Evolutionary conservation across 2,329 filamentous ascomycete genomes (phyloP), one percentile per base, ranked within the genome.

Genomic region (Alternaria sp.): DNA sequence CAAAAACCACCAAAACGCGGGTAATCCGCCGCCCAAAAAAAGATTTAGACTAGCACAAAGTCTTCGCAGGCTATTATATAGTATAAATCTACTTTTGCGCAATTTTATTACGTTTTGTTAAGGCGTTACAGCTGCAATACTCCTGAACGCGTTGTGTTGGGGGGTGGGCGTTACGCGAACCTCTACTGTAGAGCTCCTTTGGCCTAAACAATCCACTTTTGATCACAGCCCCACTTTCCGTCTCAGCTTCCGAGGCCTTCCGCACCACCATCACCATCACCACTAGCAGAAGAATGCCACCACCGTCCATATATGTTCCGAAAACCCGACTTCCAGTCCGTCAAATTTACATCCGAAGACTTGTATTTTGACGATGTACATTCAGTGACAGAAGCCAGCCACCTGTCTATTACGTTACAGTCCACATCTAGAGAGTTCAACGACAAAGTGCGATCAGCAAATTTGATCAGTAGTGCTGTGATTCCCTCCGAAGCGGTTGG

Each of bases 361-460:
- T 1, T 26, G 2, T 11, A 0, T 26, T 20, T 4, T 18, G 6
- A 2, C 3, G 7, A 16, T 14, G 3, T 2, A 11, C 5, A 36
- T 36, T 1, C 14, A 5, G 12, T 16, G 12, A 14, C 32, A 3
- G n/a, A 14, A 32, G 12, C 18, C 5, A 8, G 9, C 5, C 7
- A 5, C 11, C 9, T 22, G 0, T 9, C 26, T 47, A 2, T 7
- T 6, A 14, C 16, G 18, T 18, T 20, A 3, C 26, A 14, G 26
- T 9, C 16, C 43, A 34, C 5, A 6, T 20, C n/a, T 22, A 1
- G 4, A 14, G 3, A 32, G 3, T 4, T 5, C 11, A 30, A 30
- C 28, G 7, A 20, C n/a, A 7, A 6, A 47, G 11, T 47, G 28
- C 3, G 11, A 22, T 3, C n/a, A 14, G 12, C n/a, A n/a, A 32